Conservation (phyloP, 108 stramenopile species). For the Pseudonitzschia delicatissima region DNA sequence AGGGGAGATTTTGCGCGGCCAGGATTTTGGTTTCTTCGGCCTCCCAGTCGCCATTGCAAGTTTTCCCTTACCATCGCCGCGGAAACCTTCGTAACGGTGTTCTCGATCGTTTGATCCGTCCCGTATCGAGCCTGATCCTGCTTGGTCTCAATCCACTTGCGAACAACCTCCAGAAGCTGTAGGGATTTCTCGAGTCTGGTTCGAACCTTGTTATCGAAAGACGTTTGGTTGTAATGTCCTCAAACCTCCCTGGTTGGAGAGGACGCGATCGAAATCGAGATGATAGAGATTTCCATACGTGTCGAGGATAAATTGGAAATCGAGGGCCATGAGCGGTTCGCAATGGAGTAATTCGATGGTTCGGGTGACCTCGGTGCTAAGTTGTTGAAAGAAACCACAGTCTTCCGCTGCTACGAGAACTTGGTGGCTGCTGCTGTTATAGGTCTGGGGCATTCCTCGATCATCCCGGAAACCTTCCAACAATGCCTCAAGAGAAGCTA, state of each 20-base stretch:
- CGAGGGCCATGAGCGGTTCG: constrained; percentile 1
- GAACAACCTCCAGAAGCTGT: neutral
- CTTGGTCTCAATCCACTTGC: neutral
- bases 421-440: too few species aligned
- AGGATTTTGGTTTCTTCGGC: neutral
- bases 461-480: too few species aligned
- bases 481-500: neutral
- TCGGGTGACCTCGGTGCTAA: neutral
- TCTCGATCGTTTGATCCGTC: too few species aligned
- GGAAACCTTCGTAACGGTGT: too few species aligned
- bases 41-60: neutral
- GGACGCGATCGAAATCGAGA: neutral
- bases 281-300: neutral
- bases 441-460: too few species aligned
- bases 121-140: too few species aligned
- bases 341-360: neutral
- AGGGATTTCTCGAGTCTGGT: neutral
- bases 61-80: too few species aligned
- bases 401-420: too few species aligned
- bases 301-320: neutral
- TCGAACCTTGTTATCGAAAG: neutral
- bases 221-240: neutral
- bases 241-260: neutral
- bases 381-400: too few species aligned
- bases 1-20: neutral